phyloP scores from a whole-genome alignment of 2,329 filamentous ascomycete genomes.

The Fusarium keratoplasticum region DNA sequence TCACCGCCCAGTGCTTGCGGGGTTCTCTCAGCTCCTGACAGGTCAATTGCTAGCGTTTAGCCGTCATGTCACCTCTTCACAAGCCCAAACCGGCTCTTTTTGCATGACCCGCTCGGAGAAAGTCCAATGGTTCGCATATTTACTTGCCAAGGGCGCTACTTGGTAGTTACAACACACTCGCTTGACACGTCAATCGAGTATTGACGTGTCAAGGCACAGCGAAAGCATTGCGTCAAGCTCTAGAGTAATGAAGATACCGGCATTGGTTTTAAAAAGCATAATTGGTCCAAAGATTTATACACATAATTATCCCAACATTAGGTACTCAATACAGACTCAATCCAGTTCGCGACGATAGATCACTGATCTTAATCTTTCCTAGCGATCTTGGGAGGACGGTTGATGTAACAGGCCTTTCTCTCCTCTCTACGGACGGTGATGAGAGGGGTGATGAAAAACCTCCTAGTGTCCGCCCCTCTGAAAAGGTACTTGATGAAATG shows the following conservation, averaged over 20 bases:
- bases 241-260: neutral
- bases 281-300: no score
- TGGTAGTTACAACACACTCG: neutral
- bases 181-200: neutral
- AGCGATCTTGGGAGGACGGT: no score
- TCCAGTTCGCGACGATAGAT: no score
- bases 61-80: neutral
- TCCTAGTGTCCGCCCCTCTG: no score
- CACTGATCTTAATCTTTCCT: no score
- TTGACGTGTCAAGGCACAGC: neutral
- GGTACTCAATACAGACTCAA: no score
- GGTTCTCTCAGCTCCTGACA: neutral
- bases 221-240: neutral
- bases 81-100: neutral
- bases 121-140: neutral
- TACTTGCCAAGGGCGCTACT: neutral
- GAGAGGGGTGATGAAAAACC: no score
- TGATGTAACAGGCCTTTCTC: no score
- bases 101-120: neutral
- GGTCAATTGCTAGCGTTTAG: neutral
- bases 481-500: no score
- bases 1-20: neutral
- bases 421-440: no score
- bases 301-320: no score
- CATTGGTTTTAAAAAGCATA: no score